Conservation (phyloP, 2,329 filamentous ascomycete genomes). For the Aotearoamyces nothofagi region DNA sequence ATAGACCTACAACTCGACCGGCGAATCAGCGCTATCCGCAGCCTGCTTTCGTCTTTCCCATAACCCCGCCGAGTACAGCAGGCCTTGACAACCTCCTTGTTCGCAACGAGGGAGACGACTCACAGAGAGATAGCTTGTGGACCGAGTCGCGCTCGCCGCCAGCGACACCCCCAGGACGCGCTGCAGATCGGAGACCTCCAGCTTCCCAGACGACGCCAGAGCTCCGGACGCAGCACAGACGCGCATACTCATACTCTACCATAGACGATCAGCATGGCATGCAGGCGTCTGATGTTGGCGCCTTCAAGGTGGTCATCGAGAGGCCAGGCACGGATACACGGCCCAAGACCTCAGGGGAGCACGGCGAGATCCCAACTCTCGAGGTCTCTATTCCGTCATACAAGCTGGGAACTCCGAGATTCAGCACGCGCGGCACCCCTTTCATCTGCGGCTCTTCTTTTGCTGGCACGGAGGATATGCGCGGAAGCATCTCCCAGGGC, state of each 20-base stretch:
- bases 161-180: constrained; percentile 19
- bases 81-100: constrained; percentile 31
- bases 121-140: constrained; percentile 15
- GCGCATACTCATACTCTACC: constrained; percentile 65
- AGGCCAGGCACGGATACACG: constrained; percentile 44
- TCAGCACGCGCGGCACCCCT: constrained; percentile 61
- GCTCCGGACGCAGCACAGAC: constrained; percentile 29
- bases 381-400: constrained; percentile 73
- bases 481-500: constrained; percentile 43
- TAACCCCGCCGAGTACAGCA: constrained; percentile 43
- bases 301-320: constrained; percentile 70
- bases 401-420: constrained; percentile 67
- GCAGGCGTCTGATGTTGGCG: constrained; percentile 43
- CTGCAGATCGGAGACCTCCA: constrained; percentile 9
- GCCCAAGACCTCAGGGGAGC: constrained; percentile 38
- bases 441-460: constrained; percentile 71
- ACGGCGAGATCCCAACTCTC: constrained; percentile 37
- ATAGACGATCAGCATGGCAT: constrained; percentile 45
- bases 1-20: constrained; percentile 45
- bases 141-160: constrained; percentile 11
- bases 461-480: constrained; percentile 57
- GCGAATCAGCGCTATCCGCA: constrained; percentile 46
- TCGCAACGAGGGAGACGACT: constrained; percentile 14
- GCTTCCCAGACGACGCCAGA: constrained; percentile 5
- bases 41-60: constrained; percentile 42